Percentiles rank a stretch among this genome's conserved stretches.
Conservation (phyloP, 495 filamentous ascomycete species). For the Aspergillus egyptiacus region DNA sequence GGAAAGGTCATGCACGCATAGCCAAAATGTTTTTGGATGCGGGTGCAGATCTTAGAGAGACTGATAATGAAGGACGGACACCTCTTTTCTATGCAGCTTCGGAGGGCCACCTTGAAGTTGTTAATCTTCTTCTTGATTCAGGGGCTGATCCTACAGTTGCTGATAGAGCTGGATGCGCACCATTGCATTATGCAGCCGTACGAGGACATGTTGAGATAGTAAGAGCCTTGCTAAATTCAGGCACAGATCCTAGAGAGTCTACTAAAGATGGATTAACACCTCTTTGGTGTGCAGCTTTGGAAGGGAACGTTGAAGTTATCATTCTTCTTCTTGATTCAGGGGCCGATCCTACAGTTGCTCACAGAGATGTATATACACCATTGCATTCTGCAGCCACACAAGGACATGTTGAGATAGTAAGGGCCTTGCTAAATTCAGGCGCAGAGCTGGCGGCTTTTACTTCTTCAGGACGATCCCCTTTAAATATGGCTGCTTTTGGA, state of each 20-base stretch:
- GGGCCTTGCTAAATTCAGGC: too few species aligned
- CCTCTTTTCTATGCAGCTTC: not conserved
- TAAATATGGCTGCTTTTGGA: too few species aligned
- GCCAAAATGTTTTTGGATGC: too few species aligned
- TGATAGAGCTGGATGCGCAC: not conserved
- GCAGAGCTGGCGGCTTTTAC: too few species aligned
- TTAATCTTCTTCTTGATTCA: not conserved
- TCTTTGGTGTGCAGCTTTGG: not conserved
- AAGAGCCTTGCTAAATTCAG: not conserved
- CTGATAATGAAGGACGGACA: not conserved
- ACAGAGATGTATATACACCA: not conserved
- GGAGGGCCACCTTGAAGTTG: not conserved
- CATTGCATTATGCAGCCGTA: not conserved
- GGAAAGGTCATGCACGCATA: too few species aligned
- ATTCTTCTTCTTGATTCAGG: not conserved
- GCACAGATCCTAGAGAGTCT: not conserved
- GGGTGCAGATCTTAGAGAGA: not conserved
- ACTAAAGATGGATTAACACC: not conserved
- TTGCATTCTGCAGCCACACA: not conserved
- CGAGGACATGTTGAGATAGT: not conserved
- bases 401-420: not conserved
- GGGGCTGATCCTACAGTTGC: not conserved
- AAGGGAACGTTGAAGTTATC: not conserved
- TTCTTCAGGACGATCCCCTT: too few species aligned
- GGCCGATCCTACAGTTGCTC: not conserved